A percentile compares a stretch with the other conserved stretches of the same genome.
These are phyloP conservation scores for Teratosphaeria destructans DNA, from an alignment of 2,329 filamentous ascomycete species.

Conservation along the genomic window DNA sequence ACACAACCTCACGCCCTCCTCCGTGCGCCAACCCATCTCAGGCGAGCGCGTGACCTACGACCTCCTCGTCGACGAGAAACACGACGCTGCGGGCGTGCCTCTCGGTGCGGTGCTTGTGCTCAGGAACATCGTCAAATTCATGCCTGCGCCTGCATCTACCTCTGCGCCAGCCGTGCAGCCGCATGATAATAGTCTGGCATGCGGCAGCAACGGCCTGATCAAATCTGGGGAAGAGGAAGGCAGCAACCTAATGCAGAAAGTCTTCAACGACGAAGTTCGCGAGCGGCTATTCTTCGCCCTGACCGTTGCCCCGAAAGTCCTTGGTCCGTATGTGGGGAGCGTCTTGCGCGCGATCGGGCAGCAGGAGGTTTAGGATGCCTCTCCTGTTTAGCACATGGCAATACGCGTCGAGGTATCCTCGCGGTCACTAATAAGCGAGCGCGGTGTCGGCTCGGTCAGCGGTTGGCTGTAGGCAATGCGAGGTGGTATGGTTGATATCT, in stretches of 20 bases:
- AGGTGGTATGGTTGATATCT: neutral
- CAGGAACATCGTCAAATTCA: slow-evolving; percentile 58
- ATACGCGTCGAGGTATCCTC: neutral
- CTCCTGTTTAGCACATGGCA: neutral
- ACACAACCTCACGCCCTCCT: slow-evolving; percentile 14
- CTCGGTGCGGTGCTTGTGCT: slow-evolving; percentile 67
- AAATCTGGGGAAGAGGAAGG: neutral
- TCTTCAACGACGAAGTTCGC: slow-evolving; percentile 8
- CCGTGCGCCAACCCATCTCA: slow-evolving; percentile 4
- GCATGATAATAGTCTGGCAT: neutral
- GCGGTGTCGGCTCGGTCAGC: neutral
- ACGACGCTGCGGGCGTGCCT: slow-evolving; percentile 64
- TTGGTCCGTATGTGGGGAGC: neutral
- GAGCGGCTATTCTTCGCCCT: slow-evolving; percentile 10
- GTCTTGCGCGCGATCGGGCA: neutral
- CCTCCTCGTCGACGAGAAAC: slow-evolving; percentile 39
- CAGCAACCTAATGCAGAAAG: neutral
- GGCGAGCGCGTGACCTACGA: slow-evolving; percentile 28
- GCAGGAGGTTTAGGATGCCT: neutral
- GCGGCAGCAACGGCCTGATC: neutral
- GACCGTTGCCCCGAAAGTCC: slow-evolving; percentile 2
- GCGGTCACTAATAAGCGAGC: neutral
- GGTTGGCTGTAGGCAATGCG: neutral
- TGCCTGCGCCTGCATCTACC: slow-evolving; percentile 9
- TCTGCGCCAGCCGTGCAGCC: slow-evolving; percentile 5